Evolutionary conservation across 2,329 filamentous ascomycete genomes (phyloP), one percentile per base, ranked within the genome.

Genomic region (Colletotrichum australisinense): DNA sequence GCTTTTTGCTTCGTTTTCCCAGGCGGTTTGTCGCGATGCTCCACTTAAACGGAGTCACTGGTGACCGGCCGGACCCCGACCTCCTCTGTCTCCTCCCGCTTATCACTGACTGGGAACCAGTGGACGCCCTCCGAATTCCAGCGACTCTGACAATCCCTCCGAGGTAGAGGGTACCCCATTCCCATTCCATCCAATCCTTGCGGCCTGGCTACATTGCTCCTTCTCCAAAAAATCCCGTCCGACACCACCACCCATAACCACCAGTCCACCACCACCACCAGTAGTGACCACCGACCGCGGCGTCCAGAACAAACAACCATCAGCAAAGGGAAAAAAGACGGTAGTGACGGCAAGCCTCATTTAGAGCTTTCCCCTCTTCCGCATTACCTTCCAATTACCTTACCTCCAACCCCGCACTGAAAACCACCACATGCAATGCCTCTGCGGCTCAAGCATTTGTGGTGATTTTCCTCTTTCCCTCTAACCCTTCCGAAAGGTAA

Each of bases 381-480:
- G 30, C 52, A 16, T 52, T 52, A 22, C 52, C 22, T 52, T 52
- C 22, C 62, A 22, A 16, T 52, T 52, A 30, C 52, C 22, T 52
- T 52, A 30, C 62, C 28, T n/a, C 30, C 52, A 70, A 73, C 71
- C 60, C 71, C 71, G 67, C 71, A 71, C 71, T 35, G 63, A 63
- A 22, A 70, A 57, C 46, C 60, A 73, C 71, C 71, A 70, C 56
- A 69, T 73, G 67, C 67, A 52, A 70, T 65, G 67, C 67, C 71
- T 73, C 49, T 70, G 67, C 35, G 56, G 56, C 35, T 46, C 30
- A 62, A 22, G 56, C 49, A 28, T 71, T 66, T 28, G 67, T 70
- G 38, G 71, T 73, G 32, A 71, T 65, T 73, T 62, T 70, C 38
- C 49, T 49, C 32, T 46, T 55, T 70, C 59, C 60, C n/a, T 73